Evolutionary conservation across 371 early-diverging fungal species (phyloP), one percentile per base, ranked within the genome.

Genomic region (Mucor sp.): DNA sequence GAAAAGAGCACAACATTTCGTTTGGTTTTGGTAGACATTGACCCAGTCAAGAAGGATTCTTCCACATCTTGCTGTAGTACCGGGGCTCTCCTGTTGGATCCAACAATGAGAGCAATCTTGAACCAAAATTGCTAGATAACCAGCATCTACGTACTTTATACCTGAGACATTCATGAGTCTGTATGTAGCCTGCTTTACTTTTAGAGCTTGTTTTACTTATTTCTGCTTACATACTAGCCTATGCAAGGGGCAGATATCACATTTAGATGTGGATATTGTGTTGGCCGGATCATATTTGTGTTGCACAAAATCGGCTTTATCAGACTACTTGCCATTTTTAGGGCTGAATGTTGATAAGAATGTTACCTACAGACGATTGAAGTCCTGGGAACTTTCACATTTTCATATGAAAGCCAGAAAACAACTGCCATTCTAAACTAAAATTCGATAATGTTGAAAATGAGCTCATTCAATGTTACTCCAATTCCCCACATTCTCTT

Each of bases 351-450:
- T 15, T 27, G 53, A 53, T 53, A 53, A 53, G 53, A 6, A 53
- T 14, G 53, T 53, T 53, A 53, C 53, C 23, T 53, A 4, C 21
- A 15, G 12, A 53, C 14, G 23, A 27, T 27, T 53, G 50, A 27
- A 53, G 57, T 57, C 57, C 57, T 57, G 57, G 57, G 57, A 57
- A 57, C 17, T 32, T 30, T 8, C 19, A 17, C 19, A 32, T 32
- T 57, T n/a, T 57, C 57, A 57, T 57, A 8, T 57, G 57, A 57
- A 57, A 57, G 14, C 5, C 57, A 57, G 27, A 53, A 23, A 53
- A 53, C 0, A 11, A 53, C 12, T 53, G 47, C 8, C 47, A 47
- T 47, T 47, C 21, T 19, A 47, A 47, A 47, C 33, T n/a, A n/a
- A 0, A 47, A 7, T 19, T 7, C 11, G 3, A 47, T 8, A 19